Percentiles rank a stretch among this genome's conserved stretches.
These are phyloP conservation scores for Boletus subcaerulescens DNA, from an alignment of 768 basidiomycete genomes.

Conservation along the genomic window DNA sequence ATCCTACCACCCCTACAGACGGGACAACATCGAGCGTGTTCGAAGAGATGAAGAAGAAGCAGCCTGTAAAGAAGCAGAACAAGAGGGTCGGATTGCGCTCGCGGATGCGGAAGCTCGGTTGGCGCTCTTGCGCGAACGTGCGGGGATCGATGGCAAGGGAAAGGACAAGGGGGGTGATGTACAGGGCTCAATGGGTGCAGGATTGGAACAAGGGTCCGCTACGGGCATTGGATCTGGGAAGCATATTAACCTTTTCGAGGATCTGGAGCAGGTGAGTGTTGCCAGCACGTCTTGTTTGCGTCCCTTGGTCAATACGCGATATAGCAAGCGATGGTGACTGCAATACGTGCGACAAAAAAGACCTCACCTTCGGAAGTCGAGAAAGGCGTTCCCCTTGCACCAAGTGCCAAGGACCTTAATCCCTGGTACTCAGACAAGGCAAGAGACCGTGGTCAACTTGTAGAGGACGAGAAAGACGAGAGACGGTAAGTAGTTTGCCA, in stretches of 20 bases:
- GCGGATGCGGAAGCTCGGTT: conserved; percentile 84
- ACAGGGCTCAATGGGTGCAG: conserved; percentile 2
- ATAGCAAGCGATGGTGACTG: conserved; percentile 45
- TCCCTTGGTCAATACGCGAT: neutral
- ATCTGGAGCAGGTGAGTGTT: conserved; percentile 62
- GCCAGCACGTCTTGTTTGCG: neutral
- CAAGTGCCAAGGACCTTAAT: conserved; percentile 70
- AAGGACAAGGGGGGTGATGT: conserved; percentile 35
- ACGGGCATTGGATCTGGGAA: conserved; percentile 39
- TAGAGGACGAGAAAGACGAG: conserved; percentile 34
- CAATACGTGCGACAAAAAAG: conserved; percentile 51
- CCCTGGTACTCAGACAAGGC: conserved; percentile 65
- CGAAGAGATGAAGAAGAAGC: conserved; percentile 82
- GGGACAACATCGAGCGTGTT: conserved; percentile 82
- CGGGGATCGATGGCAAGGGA: conserved; percentile 42
- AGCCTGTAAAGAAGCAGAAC: conserved; percentile 56
- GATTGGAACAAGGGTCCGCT: neutral
- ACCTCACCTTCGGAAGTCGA: conserved; percentile 52
- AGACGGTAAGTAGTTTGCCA: conserved; percentile 32
- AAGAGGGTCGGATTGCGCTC: conserved; percentile 69
- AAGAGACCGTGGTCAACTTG: conserved; percentile 23
- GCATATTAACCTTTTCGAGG: conserved; percentile 84
- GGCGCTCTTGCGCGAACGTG: conserved; percentile 57
- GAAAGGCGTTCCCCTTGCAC: conserved; percentile 70
- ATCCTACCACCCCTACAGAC: conserved; percentile 82